A percentile compares a stretch with the other conserved stretches of the same genome.
Conservation (phyloP, 345 rosid genomes). For the Acer saccharum region DNA sequence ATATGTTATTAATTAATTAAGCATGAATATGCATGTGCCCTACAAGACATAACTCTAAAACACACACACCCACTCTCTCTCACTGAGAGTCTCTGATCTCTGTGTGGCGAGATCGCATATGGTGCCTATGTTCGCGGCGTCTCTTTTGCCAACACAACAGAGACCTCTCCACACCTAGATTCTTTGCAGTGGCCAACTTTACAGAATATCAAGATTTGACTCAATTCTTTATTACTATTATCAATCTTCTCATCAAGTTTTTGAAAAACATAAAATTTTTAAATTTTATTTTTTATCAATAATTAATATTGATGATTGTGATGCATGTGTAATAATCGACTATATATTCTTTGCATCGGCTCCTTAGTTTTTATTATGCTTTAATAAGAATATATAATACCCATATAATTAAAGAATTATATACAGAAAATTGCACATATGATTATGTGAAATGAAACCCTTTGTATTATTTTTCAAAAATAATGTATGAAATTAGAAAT, state of each 20-base stretch:
- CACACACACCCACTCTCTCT: background rate
- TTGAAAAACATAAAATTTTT: background rate
- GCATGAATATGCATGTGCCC: conserved; percentile 46
- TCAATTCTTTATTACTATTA: background rate
- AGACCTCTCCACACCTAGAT: background rate
- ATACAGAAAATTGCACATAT: background rate
- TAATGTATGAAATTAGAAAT: background rate
- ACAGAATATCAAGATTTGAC: conserved; percentile 16
- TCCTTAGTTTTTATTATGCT: background rate
- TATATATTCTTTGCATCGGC: background rate
- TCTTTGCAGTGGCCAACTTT: conserved; percentile 15
- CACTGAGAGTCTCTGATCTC: background rate
- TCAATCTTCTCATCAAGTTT: background rate
- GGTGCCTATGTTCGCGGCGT: conserved; percentile 66
- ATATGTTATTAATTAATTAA: background rate
- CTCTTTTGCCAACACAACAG: conserved; percentile 41
- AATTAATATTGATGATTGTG: background rate
- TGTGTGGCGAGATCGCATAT: conserved; percentile 42
- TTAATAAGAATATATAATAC: background rate
- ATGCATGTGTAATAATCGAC: conserved; percentile 11
- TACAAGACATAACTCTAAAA: background rate
- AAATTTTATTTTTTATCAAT: no score
- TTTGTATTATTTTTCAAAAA: background rate
- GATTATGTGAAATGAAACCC: no score
- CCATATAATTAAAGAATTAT: background rate